Conservation (phyloP, 75 land plant species). For the Pinus tabuliformis region DNA sequence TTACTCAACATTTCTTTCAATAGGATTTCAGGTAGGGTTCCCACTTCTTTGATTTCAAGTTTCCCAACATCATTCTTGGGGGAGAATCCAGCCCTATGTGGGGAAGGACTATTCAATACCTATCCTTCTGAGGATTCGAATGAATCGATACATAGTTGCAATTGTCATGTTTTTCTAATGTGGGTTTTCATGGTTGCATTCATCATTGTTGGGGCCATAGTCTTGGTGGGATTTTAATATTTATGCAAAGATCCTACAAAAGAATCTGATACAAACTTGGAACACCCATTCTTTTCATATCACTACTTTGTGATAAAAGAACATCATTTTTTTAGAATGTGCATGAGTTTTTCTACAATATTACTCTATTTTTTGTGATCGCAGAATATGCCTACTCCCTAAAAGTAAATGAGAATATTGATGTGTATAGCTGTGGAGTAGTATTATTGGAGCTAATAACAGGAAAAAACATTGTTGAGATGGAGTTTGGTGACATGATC, state of each 20-base stretch:
- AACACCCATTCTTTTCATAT: neutral
- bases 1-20: constrained; percentile 73
- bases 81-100: constrained; percentile 64
- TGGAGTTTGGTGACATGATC: constrained; percentile 9
- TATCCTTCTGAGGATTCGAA: constrained; percentile 24
- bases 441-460: constrained; percentile 58
- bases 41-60: constrained; percentile 44
- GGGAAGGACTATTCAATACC: constrained; percentile 46
- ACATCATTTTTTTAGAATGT: neutral
- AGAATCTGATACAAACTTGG: constrained; percentile 8
- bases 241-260: constrained; percentile 14
- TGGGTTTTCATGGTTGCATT: constrained; percentile 29
- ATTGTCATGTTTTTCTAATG: constrained; percentile 6
- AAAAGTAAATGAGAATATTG: constrained; percentile 53
- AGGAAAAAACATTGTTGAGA: constrained; percentile 31
- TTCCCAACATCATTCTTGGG: constrained; percentile 53
- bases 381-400: constrained; percentile 44
- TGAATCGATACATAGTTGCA: neutral
- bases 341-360: neutral
- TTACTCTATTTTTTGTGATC: neutral
- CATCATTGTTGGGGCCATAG: constrained; percentile 17
- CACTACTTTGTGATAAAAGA: too few relatives aligned
- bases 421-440: constrained; percentile 62
- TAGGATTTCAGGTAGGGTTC: constrained; percentile 61
- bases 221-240: constrained; percentile 18